Evolutionary conservation across 2,329 filamentous ascomycete genomes (phyloP).

Genomic region (Phoma sp.): DNA sequence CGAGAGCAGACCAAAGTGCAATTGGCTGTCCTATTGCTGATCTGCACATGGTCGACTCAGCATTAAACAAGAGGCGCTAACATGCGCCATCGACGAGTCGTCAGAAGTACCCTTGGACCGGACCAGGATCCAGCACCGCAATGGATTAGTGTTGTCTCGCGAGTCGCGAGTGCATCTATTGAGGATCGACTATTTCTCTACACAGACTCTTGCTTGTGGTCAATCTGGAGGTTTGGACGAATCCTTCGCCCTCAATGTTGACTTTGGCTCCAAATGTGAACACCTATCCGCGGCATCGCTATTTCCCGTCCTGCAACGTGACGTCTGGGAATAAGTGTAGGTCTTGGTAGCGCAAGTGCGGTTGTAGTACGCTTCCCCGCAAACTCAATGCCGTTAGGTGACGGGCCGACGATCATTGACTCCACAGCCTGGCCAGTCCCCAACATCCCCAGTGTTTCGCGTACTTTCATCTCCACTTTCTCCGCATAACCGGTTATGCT

Average conservation of each 20-base stretch:
- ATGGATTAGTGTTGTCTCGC: background rate
- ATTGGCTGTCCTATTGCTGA: slow-evolving; percentile 13
- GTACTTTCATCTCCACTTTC: slow-evolving; percentile 31
- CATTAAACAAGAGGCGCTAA: slow-evolving; percentile 4
- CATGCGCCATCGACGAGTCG: slow-evolving; percentile 2
- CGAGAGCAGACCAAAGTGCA: background rate
- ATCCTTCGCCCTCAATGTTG: background rate
- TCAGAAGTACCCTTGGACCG: slow-evolving; percentile 12
- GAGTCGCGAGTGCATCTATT: background rate
- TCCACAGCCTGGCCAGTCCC: slow-evolving; percentile 27
- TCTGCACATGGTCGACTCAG: slow-evolving; percentile 13
- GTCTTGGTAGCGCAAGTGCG: slow-evolving; percentile 7
- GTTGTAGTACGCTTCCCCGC: slow-evolving; percentile 38
- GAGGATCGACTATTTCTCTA: background rate
- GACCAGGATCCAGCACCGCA: slow-evolving; percentile 1
- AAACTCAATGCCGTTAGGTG: slow-evolving; percentile 29
- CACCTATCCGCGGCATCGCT: background rate
- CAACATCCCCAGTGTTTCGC: slow-evolving; percentile 27
- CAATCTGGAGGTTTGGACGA: background rate
- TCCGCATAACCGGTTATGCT: slow-evolving; percentile 31
- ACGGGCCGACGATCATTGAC: slow-evolving; percentile 29
- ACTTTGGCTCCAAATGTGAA: background rate
- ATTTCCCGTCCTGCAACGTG: slow-evolving; percentile 15
- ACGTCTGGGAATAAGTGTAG: slow-evolving; percentile 25
- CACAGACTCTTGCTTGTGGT: background rate